Evolutionary conservation across 2,329 filamentous ascomycete species (phyloP).

Genomic region (Colletotrichum agaves): DNA sequence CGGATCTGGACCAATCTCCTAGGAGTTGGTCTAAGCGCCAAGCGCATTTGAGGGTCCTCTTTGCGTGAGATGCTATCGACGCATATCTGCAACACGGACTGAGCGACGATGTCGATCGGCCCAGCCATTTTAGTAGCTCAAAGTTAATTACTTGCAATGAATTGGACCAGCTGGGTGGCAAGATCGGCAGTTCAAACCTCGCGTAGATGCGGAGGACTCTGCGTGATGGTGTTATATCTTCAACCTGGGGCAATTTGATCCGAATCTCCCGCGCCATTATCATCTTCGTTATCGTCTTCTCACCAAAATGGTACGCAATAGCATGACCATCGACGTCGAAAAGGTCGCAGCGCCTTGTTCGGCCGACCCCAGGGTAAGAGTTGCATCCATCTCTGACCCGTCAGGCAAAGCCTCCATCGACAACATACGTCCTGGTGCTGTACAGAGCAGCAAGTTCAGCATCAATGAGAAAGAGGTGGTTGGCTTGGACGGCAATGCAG

Average conservation of each 20-base stretch:
- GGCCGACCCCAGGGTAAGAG: neutral
- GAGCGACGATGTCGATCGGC: neutral
- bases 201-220: no score
- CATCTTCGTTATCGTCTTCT: neutral
- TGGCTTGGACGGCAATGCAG: neutral
- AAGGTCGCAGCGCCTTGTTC: neutral
- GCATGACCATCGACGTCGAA: slow-evolving; percentile 4
- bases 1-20: no score
- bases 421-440: neutral
- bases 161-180: neutral
- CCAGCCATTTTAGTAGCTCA: neutral
- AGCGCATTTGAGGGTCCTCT: no score
- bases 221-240: neutral
- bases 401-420: slow-evolving; percentile 33
- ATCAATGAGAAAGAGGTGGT: slow-evolving; percentile 15
- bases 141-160: neutral
- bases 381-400: slow-evolving; percentile 33
- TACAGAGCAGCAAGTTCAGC: slow-evolving; percentile 16
- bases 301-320: neutral
- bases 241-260: neutral
- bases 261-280: neutral
- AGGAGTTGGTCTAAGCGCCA: no score
- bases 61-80: no score
- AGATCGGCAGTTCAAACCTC: neutral
- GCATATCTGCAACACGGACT: neutral